Base-by-base conservation (phyloP, 2,329 filamentous ascomycete genomes). In the Penicillium sp. region DNA sequence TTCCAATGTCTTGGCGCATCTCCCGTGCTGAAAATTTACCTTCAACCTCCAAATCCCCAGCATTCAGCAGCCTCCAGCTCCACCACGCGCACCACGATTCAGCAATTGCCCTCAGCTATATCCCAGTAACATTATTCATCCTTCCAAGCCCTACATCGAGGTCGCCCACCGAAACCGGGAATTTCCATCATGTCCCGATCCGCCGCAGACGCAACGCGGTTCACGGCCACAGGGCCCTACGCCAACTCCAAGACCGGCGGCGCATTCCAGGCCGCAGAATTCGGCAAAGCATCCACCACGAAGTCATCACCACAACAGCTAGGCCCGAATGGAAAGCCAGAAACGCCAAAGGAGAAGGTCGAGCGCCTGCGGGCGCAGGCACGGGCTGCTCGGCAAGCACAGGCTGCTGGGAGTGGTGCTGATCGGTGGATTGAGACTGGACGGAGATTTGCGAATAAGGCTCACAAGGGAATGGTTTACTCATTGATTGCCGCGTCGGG, bases 281-380 rank as follows among this genome's bases (percentile, higher is more conserved):
- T 59, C 48, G 58, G 64, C 55, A 53, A 59, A 39, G 45, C 56
- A 44, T 39, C 38, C 25, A 41, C 29, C 48, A 31, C 39, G 45
- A 53, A 45, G 44, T 40, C 50, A 22, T 36, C 36, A 46, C 50
- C 60, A 14, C 56, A 49, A 19, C 53, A 56, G 28, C 46, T 51
- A 40, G 64, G 58, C 13, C 59, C 65, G 18, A 62, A 60, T 45
- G 64, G 60, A 2, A 52, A 53, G 50, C 60, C 63, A 54, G 85
- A 89, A 72, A 86, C 84, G 1, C 80, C 86, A 41, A 81, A 83
- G 66, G 80, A 88, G 72, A 82, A 84, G 60, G 85, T 89, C 30
- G 79, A 81, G 56, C 78, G 86, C 52, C 72, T 89, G 62, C 78
- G 86, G 46, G 82, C 83, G 38, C 83, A 84, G 53, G 83, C 86